Conservation (phyloP, 441 rosid species). For the California macrophylla region DNA sequence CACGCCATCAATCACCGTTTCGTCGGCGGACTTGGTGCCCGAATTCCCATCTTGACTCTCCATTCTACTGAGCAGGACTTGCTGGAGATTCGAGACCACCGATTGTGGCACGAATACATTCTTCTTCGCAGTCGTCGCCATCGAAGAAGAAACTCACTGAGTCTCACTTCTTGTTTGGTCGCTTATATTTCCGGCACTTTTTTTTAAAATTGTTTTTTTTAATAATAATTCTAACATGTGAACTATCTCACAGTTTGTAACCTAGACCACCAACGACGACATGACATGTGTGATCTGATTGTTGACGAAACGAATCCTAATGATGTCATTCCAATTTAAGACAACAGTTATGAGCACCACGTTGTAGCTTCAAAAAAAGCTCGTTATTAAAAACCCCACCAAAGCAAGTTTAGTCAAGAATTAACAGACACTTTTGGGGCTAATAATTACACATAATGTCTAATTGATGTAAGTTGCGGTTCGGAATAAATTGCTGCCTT, state of each 20-base stretch:
- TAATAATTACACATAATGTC: neutral
- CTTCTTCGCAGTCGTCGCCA: constrained; percentile 24
- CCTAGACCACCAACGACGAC: neutral
- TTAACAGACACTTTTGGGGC: neutral
- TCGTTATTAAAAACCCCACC: neutral
- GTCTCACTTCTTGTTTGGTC: neutral
- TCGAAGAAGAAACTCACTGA: neutral
- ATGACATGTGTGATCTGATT: neutral
- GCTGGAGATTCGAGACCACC: constrained; percentile 31
- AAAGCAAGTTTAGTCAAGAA: neutral
- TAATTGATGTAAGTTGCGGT: no score
- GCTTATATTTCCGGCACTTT: neutral
- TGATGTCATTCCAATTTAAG: neutral
- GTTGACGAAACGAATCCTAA: neutral
- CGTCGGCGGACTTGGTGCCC: constrained; percentile 3
- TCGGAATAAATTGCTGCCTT: no score
- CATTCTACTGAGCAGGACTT: constrained; percentile 22
- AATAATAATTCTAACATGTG: neutral
- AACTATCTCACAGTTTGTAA: neutral
- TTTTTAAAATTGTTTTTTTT: neutral
- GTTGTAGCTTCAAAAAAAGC: neutral
- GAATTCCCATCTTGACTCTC: neutral
- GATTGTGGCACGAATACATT: constrained; percentile 26
- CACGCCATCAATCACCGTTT: neutral
- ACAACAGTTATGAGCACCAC: neutral